Conservation (phyloP, 2,329 filamentous ascomycete genomes). For the Aureobasidium namibiae region DNA sequence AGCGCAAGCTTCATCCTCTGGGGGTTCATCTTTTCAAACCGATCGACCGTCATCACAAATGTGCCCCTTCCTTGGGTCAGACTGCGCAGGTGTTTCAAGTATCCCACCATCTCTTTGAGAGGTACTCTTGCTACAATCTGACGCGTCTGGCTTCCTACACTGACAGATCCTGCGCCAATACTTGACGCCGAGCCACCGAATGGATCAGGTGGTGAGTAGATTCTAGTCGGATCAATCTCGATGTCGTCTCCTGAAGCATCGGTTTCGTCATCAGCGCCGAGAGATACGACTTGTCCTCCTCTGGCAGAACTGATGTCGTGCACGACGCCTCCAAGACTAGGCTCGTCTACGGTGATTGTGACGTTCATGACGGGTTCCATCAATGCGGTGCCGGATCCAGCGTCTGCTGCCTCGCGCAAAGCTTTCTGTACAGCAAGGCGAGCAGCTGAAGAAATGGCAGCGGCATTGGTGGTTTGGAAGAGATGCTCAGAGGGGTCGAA, state of each 20-base stretch:
- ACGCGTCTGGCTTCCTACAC: conserved; percentile 26
- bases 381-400: conserved; percentile 49
- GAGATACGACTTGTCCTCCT: conserved; percentile 65
- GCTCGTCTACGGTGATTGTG: conserved; percentile 77
- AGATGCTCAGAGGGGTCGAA: conserved; percentile 59
- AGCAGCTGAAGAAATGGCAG: conserved; percentile 59
- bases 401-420: conserved; percentile 53
- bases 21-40: conserved; percentile 58
- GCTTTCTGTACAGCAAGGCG: conserved; percentile 61
- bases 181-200: conserved; percentile 44
- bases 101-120: conserved; percentile 93
- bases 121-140: conserved; percentile 81
- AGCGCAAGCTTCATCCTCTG: conserved; percentile 52
- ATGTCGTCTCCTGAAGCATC: conserved; percentile 20
- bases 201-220: conserved; percentile 85
- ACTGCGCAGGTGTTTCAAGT: conserved; percentile 79
- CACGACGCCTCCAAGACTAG: conserved; percentile 69
- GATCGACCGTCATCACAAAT: conserved; percentile 66
- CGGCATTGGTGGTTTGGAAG: conserved; percentile 59
- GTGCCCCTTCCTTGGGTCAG: conserved; percentile 78
- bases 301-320: conserved; percentile 70
- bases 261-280: conserved; percentile 42
- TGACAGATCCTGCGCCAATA: conserved; percentile 15
- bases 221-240: conserved; percentile 59
- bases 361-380: conserved; percentile 94